Evolutionary conservation across 78 protist species (phyloP).

Genomic region (Dictyostelium capitatum): DNA sequence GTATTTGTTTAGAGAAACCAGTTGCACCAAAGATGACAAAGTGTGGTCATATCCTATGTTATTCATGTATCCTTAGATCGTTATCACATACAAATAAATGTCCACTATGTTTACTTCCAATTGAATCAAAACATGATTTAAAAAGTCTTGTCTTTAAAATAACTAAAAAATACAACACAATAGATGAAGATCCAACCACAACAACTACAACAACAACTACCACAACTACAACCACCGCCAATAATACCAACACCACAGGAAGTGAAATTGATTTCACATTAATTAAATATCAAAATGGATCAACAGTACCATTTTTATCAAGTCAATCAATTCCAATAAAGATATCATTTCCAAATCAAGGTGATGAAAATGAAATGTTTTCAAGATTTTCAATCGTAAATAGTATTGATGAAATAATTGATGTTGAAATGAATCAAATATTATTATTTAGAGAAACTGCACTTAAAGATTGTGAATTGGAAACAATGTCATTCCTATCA

Average conservation of each 20-base stretch:
- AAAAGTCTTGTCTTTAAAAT: slow-evolving; percentile 37
- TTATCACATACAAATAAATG: slow-evolving; percentile 50
- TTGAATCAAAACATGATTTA: slow-evolving; percentile 18
- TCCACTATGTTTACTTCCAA: slow-evolving; percentile 56
- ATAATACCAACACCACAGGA: no score
- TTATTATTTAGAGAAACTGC: neutral
- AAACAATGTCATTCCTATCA: neutral
- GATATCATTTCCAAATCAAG: slow-evolving; percentile 31
- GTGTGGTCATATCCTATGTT: slow-evolving; percentile 71
- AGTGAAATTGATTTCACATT: neutral
- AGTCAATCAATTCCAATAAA: neutral
- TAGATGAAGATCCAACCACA: slow-evolving; percentile 23
- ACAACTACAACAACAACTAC: no score
- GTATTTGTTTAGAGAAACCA: slow-evolving; percentile 70
- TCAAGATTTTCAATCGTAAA: slow-evolving; percentile 47
- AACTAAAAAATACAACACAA: neutral
- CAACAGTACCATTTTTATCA: slow-evolving; percentile 32
- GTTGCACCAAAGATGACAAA: slow-evolving; percentile 65
- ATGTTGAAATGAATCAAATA: neutral
- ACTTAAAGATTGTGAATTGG: slow-evolving; percentile 18
- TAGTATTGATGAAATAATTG: slow-evolving; percentile 11
- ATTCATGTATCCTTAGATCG: slow-evolving; percentile 37
- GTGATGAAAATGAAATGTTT: slow-evolving; percentile 19
- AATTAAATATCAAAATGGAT: neutral
- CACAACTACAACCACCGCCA: no score